Evolutionary conservation across 2,329 filamentous ascomycete genomes (phyloP), one percentile per base, ranked within the genome.

Genomic region (Diaporthe sp.): DNA sequence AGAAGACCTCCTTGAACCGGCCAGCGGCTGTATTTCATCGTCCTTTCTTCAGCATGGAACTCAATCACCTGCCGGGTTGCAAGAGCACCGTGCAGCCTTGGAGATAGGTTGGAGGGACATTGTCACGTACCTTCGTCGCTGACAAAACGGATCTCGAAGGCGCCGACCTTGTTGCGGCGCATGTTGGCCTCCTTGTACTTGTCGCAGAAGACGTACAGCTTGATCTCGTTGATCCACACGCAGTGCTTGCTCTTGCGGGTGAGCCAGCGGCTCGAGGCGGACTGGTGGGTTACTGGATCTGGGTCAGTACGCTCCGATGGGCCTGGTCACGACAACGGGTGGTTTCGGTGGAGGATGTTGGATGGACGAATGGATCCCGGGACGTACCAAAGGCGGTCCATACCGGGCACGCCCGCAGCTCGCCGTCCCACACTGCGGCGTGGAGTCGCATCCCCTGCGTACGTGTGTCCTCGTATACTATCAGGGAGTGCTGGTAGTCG

Each of bases 361-460:
- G 22, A 3, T 53, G 22, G 4, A n/a, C 44, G 31, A 13, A 53
- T 39, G 6, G n/a, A 37, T 28, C 7, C 31, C 17, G 28, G 15
- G 12, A 79, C 87, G 37, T 83, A 92, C 90, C 83, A 79, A 93
- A 93, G 3, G 91, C 90, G 3, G 91, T 92, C 91, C 91, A 93
- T 12, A 93, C 86, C 1, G 91, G 91, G 78, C 89, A 91, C 70
- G 85, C 84, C 42, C 84, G 85, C 68, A 91, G 80, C 71, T 88
- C 86, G 2, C 90, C 90, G n/a, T 88, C 87, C 85, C 86, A 88
- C 0, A 90, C 87, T 1, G 88, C 85, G 17, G 90, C 89, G 65
- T 92, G 90, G 0, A 93, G 86, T 17, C 91, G 88, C 3, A 89
- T 75, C 2, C 87, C 87, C 13, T 84, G 82, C 1, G 87, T 89